Percentiles rank a stretch among this genome's conserved stretches.
Evolutionary conservation across 2,329 filamentous ascomycete genomes (phyloP).

Genomic region (Aspergillus quadricinctus): DNA sequence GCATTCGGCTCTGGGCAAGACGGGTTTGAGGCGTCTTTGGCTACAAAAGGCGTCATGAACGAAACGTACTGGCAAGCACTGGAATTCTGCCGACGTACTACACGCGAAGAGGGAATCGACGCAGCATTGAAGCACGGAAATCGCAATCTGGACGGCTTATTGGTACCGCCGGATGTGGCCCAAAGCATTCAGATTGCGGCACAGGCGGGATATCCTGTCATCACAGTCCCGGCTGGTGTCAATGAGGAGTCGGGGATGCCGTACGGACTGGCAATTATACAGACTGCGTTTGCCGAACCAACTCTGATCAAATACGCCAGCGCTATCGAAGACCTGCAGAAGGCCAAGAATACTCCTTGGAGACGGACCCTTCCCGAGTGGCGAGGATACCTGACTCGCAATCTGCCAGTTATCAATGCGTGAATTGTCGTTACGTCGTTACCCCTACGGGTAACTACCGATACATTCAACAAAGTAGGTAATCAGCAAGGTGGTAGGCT

Average conservation of each 20-base stretch:
- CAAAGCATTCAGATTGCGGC: constrained; percentile 67
- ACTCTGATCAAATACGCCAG: constrained; percentile 58
- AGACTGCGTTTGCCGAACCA: constrained; percentile 59
- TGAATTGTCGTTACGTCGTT: no score
- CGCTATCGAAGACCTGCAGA: constrained; percentile 59
- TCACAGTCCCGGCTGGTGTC: constrained; percentile 63
- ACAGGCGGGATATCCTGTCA: constrained; percentile 69
- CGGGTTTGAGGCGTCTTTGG: constrained; percentile 60
- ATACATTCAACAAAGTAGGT: no score
- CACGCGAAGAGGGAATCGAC: constrained; percentile 65
- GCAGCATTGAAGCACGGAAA: constrained; percentile 53
- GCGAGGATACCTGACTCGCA: constrained; percentile 46
- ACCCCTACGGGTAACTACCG: no score
- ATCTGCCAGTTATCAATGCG: constrained; percentile 29
- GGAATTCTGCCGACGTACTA: constrained; percentile 54
- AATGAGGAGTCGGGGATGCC: constrained; percentile 54
- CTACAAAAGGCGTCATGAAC: constrained; percentile 57
- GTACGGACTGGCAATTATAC: constrained; percentile 56
- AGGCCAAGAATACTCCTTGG: constrained; percentile 39
- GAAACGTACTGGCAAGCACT: constrained; percentile 66
- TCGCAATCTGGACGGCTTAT: constrained; percentile 54
- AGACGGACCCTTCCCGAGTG: constrained; percentile 51
- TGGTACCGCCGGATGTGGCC: constrained; percentile 65
- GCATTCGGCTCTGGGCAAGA: constrained; percentile 70
- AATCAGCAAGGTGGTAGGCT: no score